Evolutionary conservation across 1,139 yeast species (phyloP), one percentile per base, ranked within the genome.

Genomic region (Kodamaea suecica): DNA sequence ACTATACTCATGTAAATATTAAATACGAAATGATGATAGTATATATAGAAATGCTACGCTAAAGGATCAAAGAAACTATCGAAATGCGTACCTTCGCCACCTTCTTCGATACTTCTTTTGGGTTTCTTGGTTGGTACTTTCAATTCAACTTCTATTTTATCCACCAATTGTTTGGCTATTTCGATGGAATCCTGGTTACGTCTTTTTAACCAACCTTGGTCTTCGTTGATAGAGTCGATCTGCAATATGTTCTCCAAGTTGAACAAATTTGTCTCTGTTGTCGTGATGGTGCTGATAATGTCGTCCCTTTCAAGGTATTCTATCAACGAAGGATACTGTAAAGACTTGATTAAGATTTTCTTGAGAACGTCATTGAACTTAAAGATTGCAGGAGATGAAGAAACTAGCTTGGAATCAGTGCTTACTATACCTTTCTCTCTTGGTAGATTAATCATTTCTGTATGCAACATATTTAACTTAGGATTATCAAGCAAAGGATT

Each of bases 381-480:
- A 10, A 52, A 52, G 9, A 55, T 44, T 0, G 66, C 61, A 1
- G 70, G 69, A 10, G 66, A 59, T 3, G 59, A 44, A 1, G 64
- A 48, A 21, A 50, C 13, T 10, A 63, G 47, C 12, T 42, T 50
- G 2, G 47, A 30, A 29, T 51, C 52, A 2, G 48, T n/a, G 24
- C 11, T 10, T 12, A 4, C 13, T 9, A 17, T 7, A 6, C 13
- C 13, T 26, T 32, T 11, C 6, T 29, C 14, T 25, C 38, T 17
- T 4, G 50, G 43, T 33, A 45, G 17, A 35, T 38, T 39, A 34
- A 47, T 13, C 11, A 38, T 34, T 16, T 42, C 43, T 3, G 44
- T 42, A 16, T 36, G 44, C 15, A 20, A 12, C 11, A 37, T 31
- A 12, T 27, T 38, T n/a, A 35, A 13, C 14, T 37, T 42, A 19